Conservation (phyloP, 108 stramenopile species). For the Skeletonema menzelii region DNA sequence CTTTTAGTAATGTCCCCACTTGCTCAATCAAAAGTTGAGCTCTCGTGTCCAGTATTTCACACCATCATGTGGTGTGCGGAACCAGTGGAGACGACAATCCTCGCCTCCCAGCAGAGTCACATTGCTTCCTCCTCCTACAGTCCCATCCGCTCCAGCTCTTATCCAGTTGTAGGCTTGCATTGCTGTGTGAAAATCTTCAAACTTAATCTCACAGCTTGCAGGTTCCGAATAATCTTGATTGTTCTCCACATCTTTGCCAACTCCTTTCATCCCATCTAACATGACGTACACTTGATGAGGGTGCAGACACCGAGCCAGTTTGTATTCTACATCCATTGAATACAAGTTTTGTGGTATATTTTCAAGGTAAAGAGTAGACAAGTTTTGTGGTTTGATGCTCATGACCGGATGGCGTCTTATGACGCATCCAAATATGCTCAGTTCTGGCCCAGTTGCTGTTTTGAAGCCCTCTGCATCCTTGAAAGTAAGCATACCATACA, state of each 20-base stretch:
- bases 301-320: constrained; percentile 55
- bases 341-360: constrained; percentile 52
- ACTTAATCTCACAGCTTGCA: constrained; percentile 64
- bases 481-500: constrained; percentile 73
- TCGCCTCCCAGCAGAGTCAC: constrained; percentile 13
- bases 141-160: constrained; percentile 15
- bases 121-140: constrained; percentile 11
- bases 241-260: constrained; percentile 11
- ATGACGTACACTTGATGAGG: constrained; percentile 59
- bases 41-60: constrained; percentile 80
- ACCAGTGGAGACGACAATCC: constrained; percentile 61
- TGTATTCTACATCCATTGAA: constrained; percentile 67
- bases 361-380: constrained; percentile 70
- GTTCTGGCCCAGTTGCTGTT: constrained; percentile 48
- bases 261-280: constrained; percentile 52
- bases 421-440: constrained; percentile 84
- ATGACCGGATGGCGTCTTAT: constrained; percentile 66
- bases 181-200: constrained; percentile 67
- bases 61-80: constrained; percentile 71
- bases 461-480: constrained; percentile 48
- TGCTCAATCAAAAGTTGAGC: constrained; percentile 25
- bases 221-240: constrained; percentile 26
- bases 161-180: constrained; percentile 57
- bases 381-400: constrained; percentile 48
- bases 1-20: background rate